A percentile compares a stretch with the other conserved stretches of the same genome.
phyloP scores from a whole-genome alignment of 2,329 filamentous ascomycete genomes.

The Fusarium sp. region DNA sequence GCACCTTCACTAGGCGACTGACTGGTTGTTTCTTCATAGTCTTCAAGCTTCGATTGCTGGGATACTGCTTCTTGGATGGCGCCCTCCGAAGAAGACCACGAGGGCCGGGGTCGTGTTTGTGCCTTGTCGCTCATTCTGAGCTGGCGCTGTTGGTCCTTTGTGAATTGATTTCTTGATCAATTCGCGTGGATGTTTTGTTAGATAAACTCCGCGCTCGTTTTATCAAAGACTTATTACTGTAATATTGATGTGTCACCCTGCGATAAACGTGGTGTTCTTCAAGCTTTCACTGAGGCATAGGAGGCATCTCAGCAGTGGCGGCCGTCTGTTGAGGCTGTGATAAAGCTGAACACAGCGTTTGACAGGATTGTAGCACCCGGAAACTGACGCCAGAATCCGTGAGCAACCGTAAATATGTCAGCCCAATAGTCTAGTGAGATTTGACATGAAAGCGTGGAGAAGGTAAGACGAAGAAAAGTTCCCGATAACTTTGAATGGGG shows the following conservation, averaged over 20 bases:
- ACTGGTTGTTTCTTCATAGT: slow-evolving; percentile 1
- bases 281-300: neutral
- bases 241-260: neutral
- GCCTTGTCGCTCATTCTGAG: slow-evolving; percentile 7
- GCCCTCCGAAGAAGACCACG: slow-evolving; percentile 17
- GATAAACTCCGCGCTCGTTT: neutral
- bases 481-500: neutral
- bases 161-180: neutral
- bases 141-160: neutral
- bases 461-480: slow-evolving; percentile 17
- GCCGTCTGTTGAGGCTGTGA: neutral
- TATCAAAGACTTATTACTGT: neutral
- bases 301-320: neutral
- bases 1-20: slow-evolving; percentile 8
- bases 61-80: neutral
- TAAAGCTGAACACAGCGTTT: slow-evolving; percentile 6
- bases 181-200: neutral
- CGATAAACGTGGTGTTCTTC: neutral
- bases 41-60: slow-evolving; percentile 9
- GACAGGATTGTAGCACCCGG: slow-evolving; percentile 23
- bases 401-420: slow-evolving; percentile 13
- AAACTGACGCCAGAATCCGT: slow-evolving; percentile 5
- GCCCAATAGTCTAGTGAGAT: neutral
- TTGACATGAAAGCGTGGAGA: slow-evolving; percentile 1
- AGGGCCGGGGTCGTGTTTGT: neutral